These are phyloP conservation scores for Stropharia rugosoannulata DNA, from an alignment of 768 basidiomycete genomes.

Conservation along the genomic window DNA sequence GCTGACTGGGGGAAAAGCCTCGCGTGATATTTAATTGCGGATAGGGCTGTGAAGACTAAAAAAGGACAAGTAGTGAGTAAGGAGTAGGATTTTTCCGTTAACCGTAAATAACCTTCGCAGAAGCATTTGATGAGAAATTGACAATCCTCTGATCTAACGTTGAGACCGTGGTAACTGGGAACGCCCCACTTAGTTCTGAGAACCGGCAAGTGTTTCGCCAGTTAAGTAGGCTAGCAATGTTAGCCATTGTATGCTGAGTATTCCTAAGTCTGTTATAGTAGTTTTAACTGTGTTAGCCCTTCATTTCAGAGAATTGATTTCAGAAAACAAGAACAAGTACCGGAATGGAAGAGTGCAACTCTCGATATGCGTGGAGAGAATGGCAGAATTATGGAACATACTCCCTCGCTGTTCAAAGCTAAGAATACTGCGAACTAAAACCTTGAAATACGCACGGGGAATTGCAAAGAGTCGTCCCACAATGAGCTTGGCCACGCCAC, in stretches of 20 bases:
- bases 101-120: constrained; percentile 17
- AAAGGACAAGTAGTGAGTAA: not conserved
- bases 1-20: constrained; percentile 45
- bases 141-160: constrained; percentile 28
- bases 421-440: constrained; percentile 11
- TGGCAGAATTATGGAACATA: constrained; percentile 52
- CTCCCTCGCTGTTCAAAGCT: constrained; percentile 25
- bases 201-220: constrained; percentile 54
- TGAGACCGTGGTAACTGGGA: constrained; percentile 38
- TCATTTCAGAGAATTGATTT: not conserved
- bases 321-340: constrained; percentile 30
- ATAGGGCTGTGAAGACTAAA: constrained; percentile 25
- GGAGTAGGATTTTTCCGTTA: not conserved
- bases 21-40: constrained; percentile 56
- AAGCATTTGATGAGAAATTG: constrained; percentile 38
- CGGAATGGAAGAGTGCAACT: constrained; percentile 58
- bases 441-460: constrained; percentile 10
- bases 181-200: constrained; percentile 52
- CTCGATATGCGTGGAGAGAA: constrained; percentile 60
- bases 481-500: constrained; percentile 36
- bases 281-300: not conserved
- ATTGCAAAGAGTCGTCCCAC: constrained; percentile 15
- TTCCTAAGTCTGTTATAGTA: constrained; percentile 25
- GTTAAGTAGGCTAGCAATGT: constrained; percentile 47
- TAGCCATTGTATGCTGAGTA: constrained; percentile 38